A percentile compares a stretch with the other conserved stretches of the same genome.
Conservation (phyloP, 2,329 filamentous ascomycete species). For the Coniosporium tulheliwenetii region DNA sequence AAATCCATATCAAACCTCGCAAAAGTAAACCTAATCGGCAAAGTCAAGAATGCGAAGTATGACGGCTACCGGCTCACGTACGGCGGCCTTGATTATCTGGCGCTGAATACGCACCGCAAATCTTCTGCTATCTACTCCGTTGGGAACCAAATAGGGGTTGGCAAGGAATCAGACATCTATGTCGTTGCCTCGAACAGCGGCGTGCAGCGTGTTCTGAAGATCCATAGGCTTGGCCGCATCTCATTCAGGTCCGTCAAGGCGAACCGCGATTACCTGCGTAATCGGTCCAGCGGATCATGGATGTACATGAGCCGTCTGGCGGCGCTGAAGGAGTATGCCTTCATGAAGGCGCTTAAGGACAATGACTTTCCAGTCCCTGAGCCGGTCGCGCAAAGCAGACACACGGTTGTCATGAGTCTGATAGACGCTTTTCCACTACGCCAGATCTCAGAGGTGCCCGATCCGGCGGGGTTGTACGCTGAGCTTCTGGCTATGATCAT, state of each 20-base stretch:
- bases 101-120: conserved; percentile 75
- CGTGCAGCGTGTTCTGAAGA: conserved; percentile 74
- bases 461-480: conserved; percentile 77
- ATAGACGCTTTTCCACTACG: conserved; percentile 85
- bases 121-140: conserved; percentile 75
- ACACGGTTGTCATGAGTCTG: conserved; percentile 92
- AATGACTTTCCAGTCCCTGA: conserved; percentile 84
- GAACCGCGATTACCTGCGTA: conserved; percentile 87
- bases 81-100: conserved; percentile 93
- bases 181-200: conserved; percentile 73
- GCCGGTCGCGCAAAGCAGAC: conserved; percentile 75
- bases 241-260: conserved; percentile 94
- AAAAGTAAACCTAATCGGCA: conserved; percentile 80
- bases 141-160: conserved; percentile 85
- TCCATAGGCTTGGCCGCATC: conserved; percentile 87
- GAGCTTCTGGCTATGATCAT: conserved; percentile 81
- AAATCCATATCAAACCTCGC: conserved; percentile 79
- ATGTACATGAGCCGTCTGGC: conserved; percentile 95
- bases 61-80: conserved; percentile 96
- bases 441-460: conserved; percentile 69
- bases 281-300: conserved; percentile 70
- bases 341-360: conserved; percentile 73
- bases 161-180: conserved; percentile 95
- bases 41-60: conserved; percentile 90
- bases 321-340: conserved; percentile 85